These are phyloP conservation scores for Thalassiosira livingstoniorum DNA, from an alignment of 352 stramenopile genomes.

Conservation along the genomic window DNA sequence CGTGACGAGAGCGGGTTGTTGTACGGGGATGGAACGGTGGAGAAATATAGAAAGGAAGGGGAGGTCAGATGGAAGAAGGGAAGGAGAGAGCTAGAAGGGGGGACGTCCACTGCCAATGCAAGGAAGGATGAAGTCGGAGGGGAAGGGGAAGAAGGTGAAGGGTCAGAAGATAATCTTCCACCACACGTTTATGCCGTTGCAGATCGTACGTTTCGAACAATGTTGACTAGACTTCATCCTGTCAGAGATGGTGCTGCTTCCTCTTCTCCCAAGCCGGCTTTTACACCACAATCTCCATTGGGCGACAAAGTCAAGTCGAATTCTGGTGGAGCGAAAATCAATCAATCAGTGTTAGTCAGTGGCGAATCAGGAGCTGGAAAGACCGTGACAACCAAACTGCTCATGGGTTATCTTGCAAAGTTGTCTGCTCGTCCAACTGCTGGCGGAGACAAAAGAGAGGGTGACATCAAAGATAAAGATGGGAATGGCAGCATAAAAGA, in stretches of 20 bases:
- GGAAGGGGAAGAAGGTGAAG: slow-evolving; percentile 9
- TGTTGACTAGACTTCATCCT: slow-evolving; percentile 51
- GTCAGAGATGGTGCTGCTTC: background rate
- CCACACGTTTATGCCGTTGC: slow-evolving; percentile 71
- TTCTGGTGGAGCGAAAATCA: slow-evolving; percentile 9
- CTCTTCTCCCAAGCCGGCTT: background rate
- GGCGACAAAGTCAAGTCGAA: background rate
- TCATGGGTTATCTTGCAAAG: slow-evolving; percentile 94
- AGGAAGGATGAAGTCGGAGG: background rate
- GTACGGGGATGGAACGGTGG: slow-evolving; percentile 32
- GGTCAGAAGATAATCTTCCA: slow-evolving; percentile 24
- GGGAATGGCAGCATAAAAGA: background rate
- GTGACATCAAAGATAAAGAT: background rate
- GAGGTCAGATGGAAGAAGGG: slow-evolving; percentile 33
- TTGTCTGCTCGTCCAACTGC: slow-evolving; percentile 66
- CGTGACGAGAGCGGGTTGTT: slow-evolving; percentile 25
- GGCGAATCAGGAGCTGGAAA: slow-evolving; percentile 93
- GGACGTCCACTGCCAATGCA: background rate
- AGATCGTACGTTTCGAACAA: slow-evolving; percentile 57
- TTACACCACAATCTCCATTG: background rate
- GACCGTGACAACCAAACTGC: slow-evolving; percentile 96
- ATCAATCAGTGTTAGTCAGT: slow-evolving; percentile 86
- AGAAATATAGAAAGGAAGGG: slow-evolving; percentile 14
- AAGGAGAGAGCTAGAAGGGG: background rate
- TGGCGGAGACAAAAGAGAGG: background rate